Conservation (phyloP, 331 rosid species). For the Prunus yedoensis region DNA sequence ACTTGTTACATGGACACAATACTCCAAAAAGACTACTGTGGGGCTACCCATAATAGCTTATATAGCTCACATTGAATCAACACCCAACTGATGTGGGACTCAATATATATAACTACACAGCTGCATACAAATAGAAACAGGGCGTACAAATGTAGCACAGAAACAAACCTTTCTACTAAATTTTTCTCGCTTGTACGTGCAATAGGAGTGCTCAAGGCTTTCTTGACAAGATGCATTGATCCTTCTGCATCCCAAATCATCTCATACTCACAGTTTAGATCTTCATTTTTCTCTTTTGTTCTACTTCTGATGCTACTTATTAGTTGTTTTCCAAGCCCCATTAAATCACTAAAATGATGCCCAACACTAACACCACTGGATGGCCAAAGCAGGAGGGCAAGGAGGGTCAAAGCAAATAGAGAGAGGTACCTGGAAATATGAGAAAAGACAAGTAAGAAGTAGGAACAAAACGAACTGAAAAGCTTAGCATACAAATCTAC, state of each 20-base stretch:
- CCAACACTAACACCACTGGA: conserved; percentile 52
- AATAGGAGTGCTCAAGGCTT: conserved; percentile 38
- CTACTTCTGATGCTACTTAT: conserved; percentile 39
- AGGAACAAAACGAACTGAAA: conserved; percentile 4
- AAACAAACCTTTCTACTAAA: conserved; percentile 61
- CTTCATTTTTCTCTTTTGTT: conserved; percentile 75
- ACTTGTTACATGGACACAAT: neutral
- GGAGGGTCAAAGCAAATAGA: conserved; percentile 53
- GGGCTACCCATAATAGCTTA: neutral
- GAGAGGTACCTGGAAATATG: conserved; percentile 58
- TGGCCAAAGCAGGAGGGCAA: conserved; percentile 69
- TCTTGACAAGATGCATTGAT: conserved; percentile 81
- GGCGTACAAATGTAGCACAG: neutral
- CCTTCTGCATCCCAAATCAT: conserved; percentile 91
- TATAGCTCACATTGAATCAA: neutral
- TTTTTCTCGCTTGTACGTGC: conserved; percentile 39
- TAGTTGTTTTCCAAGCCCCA: conserved; percentile 32
- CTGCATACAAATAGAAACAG: neutral
- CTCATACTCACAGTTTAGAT: conserved; percentile 69
- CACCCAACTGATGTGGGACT: neutral
- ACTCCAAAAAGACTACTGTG: neutral
- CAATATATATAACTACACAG: neutral
- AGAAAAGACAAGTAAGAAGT: conserved; percentile 12
- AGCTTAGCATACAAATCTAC: conserved; percentile 2
- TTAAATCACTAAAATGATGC: conserved; percentile 41